Evolutionary conservation across 1,284 basidiomycete species (phyloP), one percentile per base, ranked within the genome.

Genomic region (Sporisorium scitamineum): DNA sequence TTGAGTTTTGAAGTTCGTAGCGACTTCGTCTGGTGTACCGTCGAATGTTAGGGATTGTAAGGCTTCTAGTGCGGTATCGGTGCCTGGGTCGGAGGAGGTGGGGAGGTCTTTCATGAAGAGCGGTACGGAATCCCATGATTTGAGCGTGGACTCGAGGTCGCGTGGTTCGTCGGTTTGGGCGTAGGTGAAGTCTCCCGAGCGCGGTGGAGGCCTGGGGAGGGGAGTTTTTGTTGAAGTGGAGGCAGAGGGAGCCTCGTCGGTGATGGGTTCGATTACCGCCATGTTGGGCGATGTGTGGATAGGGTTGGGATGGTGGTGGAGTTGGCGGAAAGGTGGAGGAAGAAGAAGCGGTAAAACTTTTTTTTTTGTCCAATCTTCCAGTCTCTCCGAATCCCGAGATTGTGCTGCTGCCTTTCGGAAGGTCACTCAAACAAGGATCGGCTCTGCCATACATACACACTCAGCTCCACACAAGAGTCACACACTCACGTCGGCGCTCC

Each of bases 31-130:
- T 32, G 95, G 92, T 26, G 93, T 92, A 13, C 95, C 96, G 20
- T 98, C 95, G 85, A 95, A 89, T 2, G 90, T 90, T 27, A 99
- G 89, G 76, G 90, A 92, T 85, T 95, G 93, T 39, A 99, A 86
- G 5, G 96, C 97, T 65, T 92, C 90, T 18, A 99, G 82, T 2
- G 91, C 80, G 0, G 64, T 51, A 11, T 74, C 48, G 13, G 55
- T 52, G 1, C 89, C 88, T 1, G 32, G 29, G n/a, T 55, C 62
- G 3, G 42, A 48, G 7, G 51, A 44, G 52, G 45, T 57, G 0
- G 95, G 94, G 22, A 97, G 89, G 41, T 91, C 89, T 77, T 91
- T 91, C 95, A 98, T 98, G 87, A 99, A 99, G 37, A 99, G 88
- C 4, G 97, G 96, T 5, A 88, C 72, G 11, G 76, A 64, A 51